phyloP scores from a whole-genome alignment of 2,329 filamentous ascomycete species.

The Huntiella abstrusa region DNA sequence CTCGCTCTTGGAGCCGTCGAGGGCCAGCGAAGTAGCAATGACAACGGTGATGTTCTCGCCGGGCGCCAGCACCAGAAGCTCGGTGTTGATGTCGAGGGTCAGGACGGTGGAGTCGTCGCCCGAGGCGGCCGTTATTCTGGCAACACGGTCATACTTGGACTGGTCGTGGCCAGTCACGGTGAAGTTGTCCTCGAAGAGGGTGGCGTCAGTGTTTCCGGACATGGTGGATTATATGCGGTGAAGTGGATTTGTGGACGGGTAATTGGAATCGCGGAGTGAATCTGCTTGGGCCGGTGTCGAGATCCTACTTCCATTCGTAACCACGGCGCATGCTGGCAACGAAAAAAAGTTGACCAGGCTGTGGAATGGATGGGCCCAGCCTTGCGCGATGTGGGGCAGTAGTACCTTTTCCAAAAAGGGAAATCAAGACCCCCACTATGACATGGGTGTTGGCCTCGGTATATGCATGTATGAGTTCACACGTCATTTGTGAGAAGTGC shows the following conservation, averaged over 20 bases:
- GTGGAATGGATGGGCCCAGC: background rate
- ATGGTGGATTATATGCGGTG: conserved; percentile 17
- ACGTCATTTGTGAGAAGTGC: background rate
- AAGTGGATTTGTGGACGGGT: background rate
- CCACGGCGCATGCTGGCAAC: too few species aligned
- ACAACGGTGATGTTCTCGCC: conserved; percentile 67
- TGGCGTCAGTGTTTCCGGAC: conserved; percentile 56
- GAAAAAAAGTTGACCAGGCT: conserved; percentile 7
- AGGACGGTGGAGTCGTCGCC: conserved; percentile 57
- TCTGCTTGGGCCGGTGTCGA: background rate
- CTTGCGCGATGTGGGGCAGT: conserved; percentile 7
- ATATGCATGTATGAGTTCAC: background rate
- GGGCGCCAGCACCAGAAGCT: conserved; percentile 36
- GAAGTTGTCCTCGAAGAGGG: conserved; percentile 89
- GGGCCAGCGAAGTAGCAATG: conserved; percentile 64
- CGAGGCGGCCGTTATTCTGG: conserved; percentile 62
- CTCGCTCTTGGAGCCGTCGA: conserved; percentile 70
- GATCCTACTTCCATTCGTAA: background rate
- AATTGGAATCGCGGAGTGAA: background rate
- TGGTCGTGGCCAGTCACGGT: conserved; percentile 60
- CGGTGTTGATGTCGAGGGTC: conserved; percentile 81
- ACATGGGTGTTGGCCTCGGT: background rate
- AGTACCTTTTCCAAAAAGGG: background rate
- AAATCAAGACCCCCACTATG: conserved; percentile 4
- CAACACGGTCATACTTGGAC: conserved; percentile 88